Evolutionary conservation across 306 rosid genomes (phyloP).

Genomic region (Ziziphus jujuba): DNA sequence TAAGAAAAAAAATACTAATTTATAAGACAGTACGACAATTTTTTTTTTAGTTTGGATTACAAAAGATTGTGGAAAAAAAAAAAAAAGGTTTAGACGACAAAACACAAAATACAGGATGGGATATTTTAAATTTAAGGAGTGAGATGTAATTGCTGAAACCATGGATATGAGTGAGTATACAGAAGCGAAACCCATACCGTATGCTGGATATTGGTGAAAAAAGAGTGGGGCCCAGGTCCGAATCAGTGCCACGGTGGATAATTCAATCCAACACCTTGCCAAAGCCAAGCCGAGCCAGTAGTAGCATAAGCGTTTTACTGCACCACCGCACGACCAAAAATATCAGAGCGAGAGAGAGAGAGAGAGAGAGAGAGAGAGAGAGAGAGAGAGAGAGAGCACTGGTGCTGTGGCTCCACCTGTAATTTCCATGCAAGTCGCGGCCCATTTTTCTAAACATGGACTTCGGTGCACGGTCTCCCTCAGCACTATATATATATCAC

Average conservation of each 20-base stretch:
- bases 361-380: not conserved
- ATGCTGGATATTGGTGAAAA: too few species aligned
- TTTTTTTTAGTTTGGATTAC: too few species aligned
- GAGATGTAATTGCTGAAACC: too few species aligned
- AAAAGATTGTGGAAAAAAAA: too few species aligned
- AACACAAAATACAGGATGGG: too few species aligned
- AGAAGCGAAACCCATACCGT: too few species aligned
- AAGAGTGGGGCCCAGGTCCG: conserved; percentile 38
- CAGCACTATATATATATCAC: conserved; percentile 17
- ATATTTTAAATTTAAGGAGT: too few species aligned
- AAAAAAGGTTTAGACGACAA: too few species aligned
- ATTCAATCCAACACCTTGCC: not conserved
- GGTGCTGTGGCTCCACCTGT: not conserved
- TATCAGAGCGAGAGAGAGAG: not conserved
- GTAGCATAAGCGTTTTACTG: not conserved
- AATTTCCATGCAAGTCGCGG: not conserved
- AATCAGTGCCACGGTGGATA: conserved; percentile 64
- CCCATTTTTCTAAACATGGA: not conserved
- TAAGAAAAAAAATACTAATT: too few species aligned
- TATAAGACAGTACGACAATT: too few species aligned
- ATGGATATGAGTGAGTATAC: too few species aligned
- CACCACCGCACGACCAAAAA: not conserved
- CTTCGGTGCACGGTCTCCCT: conserved; percentile 26
- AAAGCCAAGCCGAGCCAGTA: not conserved
- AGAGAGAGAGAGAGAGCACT: not conserved